phyloP scores from a whole-genome alignment of 495 filamentous ascomycete species.

The Podospora pseudocomata region DNA sequence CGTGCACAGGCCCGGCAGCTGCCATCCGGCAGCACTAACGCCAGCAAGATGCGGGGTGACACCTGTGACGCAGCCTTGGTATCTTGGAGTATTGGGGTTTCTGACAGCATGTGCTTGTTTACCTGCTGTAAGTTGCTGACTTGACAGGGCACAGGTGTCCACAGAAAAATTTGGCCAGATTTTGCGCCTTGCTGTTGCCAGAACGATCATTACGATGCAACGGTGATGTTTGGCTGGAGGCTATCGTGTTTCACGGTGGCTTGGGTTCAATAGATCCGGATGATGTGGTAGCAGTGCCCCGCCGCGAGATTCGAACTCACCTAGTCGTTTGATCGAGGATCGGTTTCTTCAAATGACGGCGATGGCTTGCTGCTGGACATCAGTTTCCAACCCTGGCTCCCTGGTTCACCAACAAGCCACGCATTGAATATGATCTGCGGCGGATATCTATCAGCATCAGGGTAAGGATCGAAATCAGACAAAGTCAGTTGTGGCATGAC shows the following conservation, averaged over 20 bases:
- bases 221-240: not conserved
- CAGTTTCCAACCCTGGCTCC: too few relatives aligned
- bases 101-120: not conserved
- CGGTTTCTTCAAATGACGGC: too few relatives aligned
- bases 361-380: too few relatives aligned
- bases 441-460: too few relatives aligned
- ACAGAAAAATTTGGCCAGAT: not conserved
- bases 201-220: not conserved
- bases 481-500: too few relatives aligned
- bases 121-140: too few relatives aligned
- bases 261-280: not conserved
- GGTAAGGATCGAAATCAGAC: too few relatives aligned
- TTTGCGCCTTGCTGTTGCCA: not conserved
- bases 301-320: too few relatives aligned
- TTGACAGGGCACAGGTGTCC: not conserved
- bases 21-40: conserved; percentile 1
- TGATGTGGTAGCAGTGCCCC: too few relatives aligned
- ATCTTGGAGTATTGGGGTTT: not conserved
- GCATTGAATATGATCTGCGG: too few relatives aligned
- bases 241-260: not conserved
- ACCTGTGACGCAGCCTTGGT: conserved; percentile 1
- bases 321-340: too few relatives aligned
- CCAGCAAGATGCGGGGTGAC: not conserved
- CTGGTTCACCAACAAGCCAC: too few relatives aligned
- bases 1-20: conserved; percentile 3